phyloP scores from a whole-genome alignment of 2,329 filamentous ascomycete species.

The Rhytidhysteron rufulum region DNA sequence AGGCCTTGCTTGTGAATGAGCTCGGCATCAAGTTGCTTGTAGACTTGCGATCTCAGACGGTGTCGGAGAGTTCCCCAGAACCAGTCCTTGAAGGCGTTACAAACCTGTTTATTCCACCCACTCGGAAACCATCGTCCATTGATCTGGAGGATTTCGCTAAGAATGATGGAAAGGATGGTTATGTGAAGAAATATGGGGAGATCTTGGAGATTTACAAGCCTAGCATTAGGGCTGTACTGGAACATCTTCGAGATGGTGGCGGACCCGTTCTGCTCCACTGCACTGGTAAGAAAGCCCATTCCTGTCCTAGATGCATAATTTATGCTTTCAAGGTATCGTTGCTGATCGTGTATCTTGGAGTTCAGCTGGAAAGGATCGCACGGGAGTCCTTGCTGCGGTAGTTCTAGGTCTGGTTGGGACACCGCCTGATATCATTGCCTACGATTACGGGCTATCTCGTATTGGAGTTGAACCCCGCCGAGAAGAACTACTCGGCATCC shows the following conservation, averaged over 20 bases:
- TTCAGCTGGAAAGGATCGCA: conserved; percentile 20
- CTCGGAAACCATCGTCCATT: background rate
- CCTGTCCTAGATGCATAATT: no score
- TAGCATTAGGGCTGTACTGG: conserved; percentile 10
- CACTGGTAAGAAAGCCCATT: conserved; percentile 10
- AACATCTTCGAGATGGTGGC: conserved; percentile 10
- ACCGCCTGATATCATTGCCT: conserved; percentile 8
- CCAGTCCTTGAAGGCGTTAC: conserved; percentile 9
- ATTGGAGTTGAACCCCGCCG: conserved; percentile 14
- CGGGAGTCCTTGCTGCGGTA: conserved; percentile 15
- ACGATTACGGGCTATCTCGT: conserved; percentile 14
- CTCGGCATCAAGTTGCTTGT: conserved; percentile 10
- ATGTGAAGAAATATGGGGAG: conserved; percentile 13
- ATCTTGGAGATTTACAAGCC: conserved; percentile 9
- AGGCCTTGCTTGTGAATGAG: conserved; percentile 2
- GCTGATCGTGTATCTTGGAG: no score
- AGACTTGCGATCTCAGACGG: conserved; percentile 9
- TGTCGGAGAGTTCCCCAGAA: conserved; percentile 2
- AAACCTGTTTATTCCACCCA: conserved; percentile 3
- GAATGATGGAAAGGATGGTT: conserved; percentile 9
- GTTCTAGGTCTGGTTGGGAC: conserved; percentile 12
- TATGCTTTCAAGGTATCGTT: no score
- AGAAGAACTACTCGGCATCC: conserved; percentile 10
- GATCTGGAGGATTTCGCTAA: conserved; percentile 5
- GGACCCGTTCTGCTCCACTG: conserved; percentile 15